A percentile compares a stretch with the other conserved stretches of the same genome.
Conservation (phyloP, 208 protist species). For the Leishmania turanica region DNA sequence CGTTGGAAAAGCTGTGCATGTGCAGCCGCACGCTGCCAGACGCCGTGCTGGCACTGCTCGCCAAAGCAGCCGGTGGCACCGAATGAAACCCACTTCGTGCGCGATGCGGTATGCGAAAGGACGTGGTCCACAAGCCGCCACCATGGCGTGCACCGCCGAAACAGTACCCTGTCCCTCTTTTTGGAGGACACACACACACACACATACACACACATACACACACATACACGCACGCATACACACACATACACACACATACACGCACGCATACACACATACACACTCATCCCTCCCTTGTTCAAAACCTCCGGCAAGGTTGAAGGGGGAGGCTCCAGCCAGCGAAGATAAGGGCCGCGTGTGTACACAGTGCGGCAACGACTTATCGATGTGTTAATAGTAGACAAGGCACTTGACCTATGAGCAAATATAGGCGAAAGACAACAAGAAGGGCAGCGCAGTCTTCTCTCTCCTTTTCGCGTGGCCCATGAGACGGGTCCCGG, state of each 20-base stretch:
- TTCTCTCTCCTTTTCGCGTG: not conserved
- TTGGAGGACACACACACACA: not conserved
- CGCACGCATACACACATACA: no score
- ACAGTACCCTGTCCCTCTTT: not conserved
- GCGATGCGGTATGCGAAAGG: not conserved
- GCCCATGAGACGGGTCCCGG: not conserved
- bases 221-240: no score
- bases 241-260: not conserved
- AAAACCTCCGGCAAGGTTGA: not conserved
- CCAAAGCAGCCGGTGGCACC: not conserved
- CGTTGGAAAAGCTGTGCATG: not conserved
- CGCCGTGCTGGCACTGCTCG: not conserved
- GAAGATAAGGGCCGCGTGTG: not conserved
- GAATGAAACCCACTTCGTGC: not conserved
- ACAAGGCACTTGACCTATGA: not conserved
- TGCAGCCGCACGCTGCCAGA: not conserved
- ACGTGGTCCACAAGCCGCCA: not conserved
- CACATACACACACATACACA: not conserved
- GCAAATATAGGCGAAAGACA: not conserved
- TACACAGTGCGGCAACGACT: not conserved
- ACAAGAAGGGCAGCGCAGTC: not conserved
- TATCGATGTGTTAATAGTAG: not conserved
- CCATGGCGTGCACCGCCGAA: not conserved
- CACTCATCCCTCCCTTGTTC: no score
- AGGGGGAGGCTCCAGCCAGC: not conserved